Evolutionary conservation across 179 eudicot genomes (phyloP).

Genomic region (Gypsophila paniculata): DNA sequence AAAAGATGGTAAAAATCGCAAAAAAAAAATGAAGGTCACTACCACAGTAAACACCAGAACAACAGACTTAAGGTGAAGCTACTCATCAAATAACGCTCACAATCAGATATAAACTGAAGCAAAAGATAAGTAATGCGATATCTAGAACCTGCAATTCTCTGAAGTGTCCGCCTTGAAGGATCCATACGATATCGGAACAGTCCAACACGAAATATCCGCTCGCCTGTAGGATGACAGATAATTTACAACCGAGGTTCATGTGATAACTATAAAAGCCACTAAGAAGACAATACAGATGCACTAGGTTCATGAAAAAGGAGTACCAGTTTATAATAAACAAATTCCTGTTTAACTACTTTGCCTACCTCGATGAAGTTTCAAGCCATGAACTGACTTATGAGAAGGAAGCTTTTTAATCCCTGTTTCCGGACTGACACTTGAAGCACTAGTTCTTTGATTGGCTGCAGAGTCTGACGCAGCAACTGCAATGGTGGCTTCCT

Average conservation of each 20-base stretch:
- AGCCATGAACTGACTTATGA: slow-evolving; percentile 48
- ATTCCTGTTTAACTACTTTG: slow-evolving; percentile 21
- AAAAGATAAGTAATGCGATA: background rate
- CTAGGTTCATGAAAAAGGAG: background rate
- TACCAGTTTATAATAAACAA: background rate
- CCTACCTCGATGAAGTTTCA: slow-evolving; percentile 51
- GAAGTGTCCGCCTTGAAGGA: slow-evolving; percentile 66
- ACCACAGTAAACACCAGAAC: background rate
- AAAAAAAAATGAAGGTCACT: background rate
- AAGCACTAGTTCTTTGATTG: slow-evolving; percentile 36
- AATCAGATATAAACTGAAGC: slow-evolving; percentile 5
- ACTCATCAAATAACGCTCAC: background rate
- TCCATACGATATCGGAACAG: slow-evolving; percentile 76
- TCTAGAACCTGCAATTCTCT: slow-evolving; percentile 60
- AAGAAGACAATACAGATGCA: background rate
- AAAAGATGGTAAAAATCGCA: background rate
- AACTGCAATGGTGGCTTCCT: slow-evolving; percentile 81
- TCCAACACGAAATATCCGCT: slow-evolving; percentile 76
- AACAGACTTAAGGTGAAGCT: too few species aligned
- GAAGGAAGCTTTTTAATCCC: slow-evolving; percentile 40
- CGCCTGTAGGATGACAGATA: slow-evolving; percentile 46
- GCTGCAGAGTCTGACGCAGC: slow-evolving; percentile 48
- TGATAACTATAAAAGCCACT: slow-evolving; percentile 9
- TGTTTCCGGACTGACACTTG: slow-evolving; percentile 33
- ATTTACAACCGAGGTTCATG: slow-evolving; percentile 1